phyloP scores from a whole-genome alignment of 805 yeast genomes.

The Geotrichum ghanense region DNA sequence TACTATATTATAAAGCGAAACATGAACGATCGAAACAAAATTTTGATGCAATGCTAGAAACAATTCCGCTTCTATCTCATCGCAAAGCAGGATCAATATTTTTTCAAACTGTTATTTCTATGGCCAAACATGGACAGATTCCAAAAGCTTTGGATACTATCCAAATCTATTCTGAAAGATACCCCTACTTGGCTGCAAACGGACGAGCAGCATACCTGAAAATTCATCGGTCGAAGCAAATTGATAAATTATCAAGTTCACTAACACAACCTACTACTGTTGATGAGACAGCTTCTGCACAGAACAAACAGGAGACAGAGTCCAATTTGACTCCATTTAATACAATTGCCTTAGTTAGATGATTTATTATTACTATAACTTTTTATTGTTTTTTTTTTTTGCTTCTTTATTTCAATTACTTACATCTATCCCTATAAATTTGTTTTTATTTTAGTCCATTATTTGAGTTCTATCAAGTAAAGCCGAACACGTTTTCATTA shows the following conservation, averaged over 20 bases:
- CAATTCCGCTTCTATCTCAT: neutral
- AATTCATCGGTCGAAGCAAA: neutral
- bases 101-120: neutral
- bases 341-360: neutral
- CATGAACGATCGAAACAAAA: neutral
- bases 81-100: neutral
- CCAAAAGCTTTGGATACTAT: neutral
- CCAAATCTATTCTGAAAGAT: neutral
- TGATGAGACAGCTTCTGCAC: no score
- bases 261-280: no score
- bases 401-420: no score
- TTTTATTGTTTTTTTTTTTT: no score
- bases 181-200: neutral
- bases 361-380: neutral
- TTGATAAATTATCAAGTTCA: neutral
- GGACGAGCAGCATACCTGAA: neutral
- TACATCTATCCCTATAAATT: no score
- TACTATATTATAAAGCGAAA: neutral
- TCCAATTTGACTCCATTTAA: neutral
- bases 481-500: no score
- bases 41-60: neutral
- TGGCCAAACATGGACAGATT: neutral
- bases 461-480: no score
- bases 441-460: no score
- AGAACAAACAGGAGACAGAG: neutral